Conservation (phyloP, 148 eudicot genomes). For the Euryodendron excelsum region DNA sequence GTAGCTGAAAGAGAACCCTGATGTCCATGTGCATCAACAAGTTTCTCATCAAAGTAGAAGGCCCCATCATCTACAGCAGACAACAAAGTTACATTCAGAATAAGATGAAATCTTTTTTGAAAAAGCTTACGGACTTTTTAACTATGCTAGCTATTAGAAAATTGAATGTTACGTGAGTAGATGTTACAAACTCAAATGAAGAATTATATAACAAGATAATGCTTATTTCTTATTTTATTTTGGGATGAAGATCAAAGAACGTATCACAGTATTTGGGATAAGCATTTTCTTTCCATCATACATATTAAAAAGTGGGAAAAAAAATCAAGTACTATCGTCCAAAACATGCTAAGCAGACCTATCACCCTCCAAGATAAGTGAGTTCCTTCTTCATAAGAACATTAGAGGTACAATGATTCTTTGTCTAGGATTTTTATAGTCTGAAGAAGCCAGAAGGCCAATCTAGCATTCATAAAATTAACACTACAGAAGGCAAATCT, state of each 20-base stretch:
- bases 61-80: constrained; percentile 77
- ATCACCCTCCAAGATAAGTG: neutral
- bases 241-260: neutral
- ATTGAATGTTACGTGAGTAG: neutral
- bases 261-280: neutral
- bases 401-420: neutral
- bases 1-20: constrained; percentile 82
- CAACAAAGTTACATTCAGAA: neutral
- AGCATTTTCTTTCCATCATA: neutral
- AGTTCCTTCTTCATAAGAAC: neutral
- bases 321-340: neutral
- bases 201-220: neutral
- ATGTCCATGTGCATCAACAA: constrained; percentile 55
- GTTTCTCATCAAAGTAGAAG: constrained; percentile 84
- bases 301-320: neutral
- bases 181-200: neutral
- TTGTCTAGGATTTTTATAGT: neutral
- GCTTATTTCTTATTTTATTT: neutral
- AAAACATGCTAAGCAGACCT: neutral
- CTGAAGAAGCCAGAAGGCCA: neutral
- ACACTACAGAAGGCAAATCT: neutral
- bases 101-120: neutral
- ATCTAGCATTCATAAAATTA: neutral
- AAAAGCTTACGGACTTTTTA: neutral
- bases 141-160: neutral